Evolutionary conservation across 768 basidiomycete genomes (phyloP).

Genomic region (Guyanaporus albipodus): DNA sequence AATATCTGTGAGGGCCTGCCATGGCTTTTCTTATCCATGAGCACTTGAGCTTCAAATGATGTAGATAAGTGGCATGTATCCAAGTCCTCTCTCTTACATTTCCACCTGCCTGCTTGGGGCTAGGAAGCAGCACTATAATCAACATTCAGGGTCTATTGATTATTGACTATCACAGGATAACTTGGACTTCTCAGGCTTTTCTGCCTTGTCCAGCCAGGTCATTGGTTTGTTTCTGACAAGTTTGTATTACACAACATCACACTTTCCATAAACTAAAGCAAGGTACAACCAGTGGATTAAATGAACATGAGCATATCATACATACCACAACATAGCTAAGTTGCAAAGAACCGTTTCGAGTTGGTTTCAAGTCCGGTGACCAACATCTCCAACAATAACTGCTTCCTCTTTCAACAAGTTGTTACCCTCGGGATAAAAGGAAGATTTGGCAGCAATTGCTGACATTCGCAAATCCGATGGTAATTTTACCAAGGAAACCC

Average conservation of each 20-base stretch:
- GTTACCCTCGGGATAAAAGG: slow-evolving; percentile 2
- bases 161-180: too few relatives aligned
- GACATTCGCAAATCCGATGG: slow-evolving; percentile 49
- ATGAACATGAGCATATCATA: slow-evolving; percentile 4
- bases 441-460: slow-evolving; percentile 17
- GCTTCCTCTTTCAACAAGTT: slow-evolving; percentile 9
- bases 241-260: slow-evolving; percentile 4
- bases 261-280: slow-evolving; percentile 6
- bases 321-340: slow-evolving; percentile 3
- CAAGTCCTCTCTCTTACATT: too few relatives aligned
- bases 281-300: slow-evolving; percentile 4
- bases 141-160: too few relatives aligned
- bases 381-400: background rate
- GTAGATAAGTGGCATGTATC: too few relatives aligned
- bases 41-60: too few relatives aligned
- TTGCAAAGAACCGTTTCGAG: slow-evolving; percentile 2
- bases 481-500: slow-evolving; percentile 75
- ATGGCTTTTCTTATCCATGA: too few relatives aligned
- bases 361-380: slow-evolving; percentile 2
- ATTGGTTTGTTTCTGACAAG: too few relatives aligned
- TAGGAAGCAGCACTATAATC: too few relatives aligned
- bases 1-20: too few relatives aligned
- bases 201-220: too few relatives aligned
- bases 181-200: too few relatives aligned
- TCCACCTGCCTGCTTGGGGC: too few relatives aligned